Percentiles rank a stretch among this genome's conserved stretches.
These are phyloP conservation scores for Sporothrix dimorphospora DNA, from an alignment of 2,329 filamentous ascomycete species.

Conservation along the genomic window DNA sequence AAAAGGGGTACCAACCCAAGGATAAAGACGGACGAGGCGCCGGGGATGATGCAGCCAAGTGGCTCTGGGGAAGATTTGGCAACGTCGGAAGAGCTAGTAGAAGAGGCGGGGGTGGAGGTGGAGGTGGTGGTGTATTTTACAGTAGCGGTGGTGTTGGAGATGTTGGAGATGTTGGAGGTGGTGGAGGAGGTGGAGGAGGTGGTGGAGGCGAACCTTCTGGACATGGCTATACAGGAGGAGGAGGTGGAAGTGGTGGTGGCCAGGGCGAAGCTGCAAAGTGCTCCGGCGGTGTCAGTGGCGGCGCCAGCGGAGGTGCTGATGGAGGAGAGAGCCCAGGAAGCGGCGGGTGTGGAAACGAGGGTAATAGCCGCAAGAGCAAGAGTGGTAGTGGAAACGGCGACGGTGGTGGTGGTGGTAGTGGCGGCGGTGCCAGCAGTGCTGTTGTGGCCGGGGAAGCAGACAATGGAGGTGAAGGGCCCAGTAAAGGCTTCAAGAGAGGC, in stretches of 20 bases:
- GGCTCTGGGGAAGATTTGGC: background rate
- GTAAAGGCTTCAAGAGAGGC: background rate
- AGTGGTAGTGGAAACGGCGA: background rate
- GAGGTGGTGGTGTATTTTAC: background rate
- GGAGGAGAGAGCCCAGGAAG: background rate
- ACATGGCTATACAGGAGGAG: background rate
- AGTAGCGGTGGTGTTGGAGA: too few species aligned
- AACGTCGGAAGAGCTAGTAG: background rate
- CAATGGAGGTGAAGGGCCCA: conserved; percentile 2
- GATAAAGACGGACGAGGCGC: background rate
- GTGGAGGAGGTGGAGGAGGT: background rate
- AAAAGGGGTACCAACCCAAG: conserved; percentile 5
- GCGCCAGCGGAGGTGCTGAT: background rate
- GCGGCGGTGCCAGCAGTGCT: background rate
- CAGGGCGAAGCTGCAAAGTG: background rate
- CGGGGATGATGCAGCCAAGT: conserved; percentile 3
- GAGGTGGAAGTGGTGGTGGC: background rate
- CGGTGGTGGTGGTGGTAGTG: background rate
- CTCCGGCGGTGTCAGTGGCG: background rate
- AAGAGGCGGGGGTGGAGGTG: background rate
- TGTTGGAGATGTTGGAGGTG: background rate
- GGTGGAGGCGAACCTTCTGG: background rate
- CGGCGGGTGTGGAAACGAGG: background rate
- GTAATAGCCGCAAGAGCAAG: background rate
- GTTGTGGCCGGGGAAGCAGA: background rate